Percentiles rank a stretch among this genome's conserved stretches.
These are phyloP conservation scores for Nakazawaea wickerhamii DNA, from an alignment of 805 yeast genomes.

Conservation along the genomic window DNA sequence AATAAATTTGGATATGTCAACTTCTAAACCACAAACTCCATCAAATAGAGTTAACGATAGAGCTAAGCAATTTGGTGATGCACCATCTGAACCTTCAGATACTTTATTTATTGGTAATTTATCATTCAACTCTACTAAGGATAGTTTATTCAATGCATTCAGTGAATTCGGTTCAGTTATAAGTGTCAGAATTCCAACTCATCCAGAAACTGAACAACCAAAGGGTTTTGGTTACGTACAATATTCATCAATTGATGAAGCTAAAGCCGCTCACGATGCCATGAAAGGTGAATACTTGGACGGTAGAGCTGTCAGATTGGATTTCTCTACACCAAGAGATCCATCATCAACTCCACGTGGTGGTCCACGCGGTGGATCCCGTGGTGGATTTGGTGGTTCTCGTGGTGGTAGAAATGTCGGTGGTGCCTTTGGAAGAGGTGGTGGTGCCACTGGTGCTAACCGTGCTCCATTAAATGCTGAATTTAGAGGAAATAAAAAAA, in stretches of 20 bases:
- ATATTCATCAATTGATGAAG: conserved; percentile 80
- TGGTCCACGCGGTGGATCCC: conserved; percentile 36
- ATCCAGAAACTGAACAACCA: conserved; percentile 98
- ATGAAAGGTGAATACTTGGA: conserved; percentile 84
- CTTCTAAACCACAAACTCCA: conserved; percentile 62
- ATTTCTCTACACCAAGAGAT: conserved; percentile 89
- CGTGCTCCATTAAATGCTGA: conserved; percentile 56
- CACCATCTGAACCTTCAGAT: conserved; percentile 88
- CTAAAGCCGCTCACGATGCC: conserved; percentile 80
- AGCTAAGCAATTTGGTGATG: conserved; percentile 87
- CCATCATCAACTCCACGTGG: conserved; percentile 36
- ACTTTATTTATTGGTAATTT: conserved; percentile 95
- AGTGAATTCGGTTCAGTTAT: conserved; percentile 75
- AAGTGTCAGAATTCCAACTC: conserved; percentile 93
- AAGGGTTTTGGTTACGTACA: conserved; percentile 99
- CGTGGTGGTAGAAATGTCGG: conserved; percentile 29
- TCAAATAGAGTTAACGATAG: conserved; percentile 59
- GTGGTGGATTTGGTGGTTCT: conserved; percentile 25
- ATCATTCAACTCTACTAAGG: conserved; percentile 85
- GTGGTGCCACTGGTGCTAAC: conserved; percentile 59
- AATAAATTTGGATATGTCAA: conserved; percentile 88
- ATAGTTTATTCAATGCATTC: conserved; percentile 66
- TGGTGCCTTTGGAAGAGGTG: conserved; percentile 31
- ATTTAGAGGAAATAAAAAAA: conserved; percentile 81
- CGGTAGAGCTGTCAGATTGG: conserved; percentile 92